Conservation (phyloP, 805 yeast genomes). For the Grigorovia humatica region DNA sequence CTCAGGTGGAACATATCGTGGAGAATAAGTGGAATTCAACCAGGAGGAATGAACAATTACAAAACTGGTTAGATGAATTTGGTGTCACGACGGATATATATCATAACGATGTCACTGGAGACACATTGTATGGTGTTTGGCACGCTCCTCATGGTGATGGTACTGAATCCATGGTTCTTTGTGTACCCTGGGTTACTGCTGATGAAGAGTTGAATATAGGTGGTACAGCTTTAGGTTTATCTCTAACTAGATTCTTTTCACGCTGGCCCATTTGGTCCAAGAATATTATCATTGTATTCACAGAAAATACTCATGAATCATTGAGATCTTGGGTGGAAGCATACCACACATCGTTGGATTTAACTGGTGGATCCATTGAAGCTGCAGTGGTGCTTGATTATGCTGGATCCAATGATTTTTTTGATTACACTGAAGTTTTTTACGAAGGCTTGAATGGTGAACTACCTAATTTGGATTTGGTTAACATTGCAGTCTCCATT, state of each 20-base stretch:
- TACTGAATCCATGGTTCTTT: conserved; percentile 86
- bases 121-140: conserved; percentile 63
- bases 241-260: conserved; percentile 69
- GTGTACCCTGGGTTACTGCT: conserved; percentile 75
- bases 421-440: conserved; percentile 61
- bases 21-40: background rate
- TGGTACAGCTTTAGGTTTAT: conserved; percentile 63
- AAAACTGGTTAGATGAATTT: conserved; percentile 53
- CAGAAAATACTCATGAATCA: conserved; percentile 57
- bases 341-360: conserved; percentile 73
- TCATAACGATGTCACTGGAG: conserved; percentile 32
- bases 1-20: conserved; percentile 27
- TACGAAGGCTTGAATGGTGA: conserved; percentile 94
- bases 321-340: conserved; percentile 88
- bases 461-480: conserved; percentile 82
- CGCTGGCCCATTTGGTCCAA: conserved; percentile 94
- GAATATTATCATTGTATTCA: conserved; percentile 77
- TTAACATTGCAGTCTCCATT: conserved; percentile 70
- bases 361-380: conserved; percentile 89
- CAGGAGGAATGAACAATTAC: conserved; percentile 38
- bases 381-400: conserved; percentile 81
- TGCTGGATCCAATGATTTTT: conserved; percentile 52
- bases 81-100: conserved; percentile 58
- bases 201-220: conserved; percentile 63
- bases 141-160: conserved; percentile 95